A percentile compares a stretch with the other conserved stretches of the same genome.
These are phyloP conservation scores for Coniochaeta pulveracea DNA, from an alignment of 2,329 filamentous ascomycete genomes.

Conservation along the genomic window DNA sequence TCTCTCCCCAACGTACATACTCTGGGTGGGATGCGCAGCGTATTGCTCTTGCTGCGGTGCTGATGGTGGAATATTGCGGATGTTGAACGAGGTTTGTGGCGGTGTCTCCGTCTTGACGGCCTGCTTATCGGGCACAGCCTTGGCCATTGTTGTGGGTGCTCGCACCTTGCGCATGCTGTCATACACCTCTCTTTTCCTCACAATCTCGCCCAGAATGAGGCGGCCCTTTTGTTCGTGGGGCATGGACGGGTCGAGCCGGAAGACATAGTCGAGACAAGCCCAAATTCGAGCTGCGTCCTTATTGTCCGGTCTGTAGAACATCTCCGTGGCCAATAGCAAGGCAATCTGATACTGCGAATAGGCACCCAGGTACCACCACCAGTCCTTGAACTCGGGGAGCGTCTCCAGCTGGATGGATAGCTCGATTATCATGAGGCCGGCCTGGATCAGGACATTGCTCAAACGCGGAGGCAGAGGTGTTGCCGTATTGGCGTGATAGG, in stretches of 20 bases:
- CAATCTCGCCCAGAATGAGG: constrained; percentile 50
- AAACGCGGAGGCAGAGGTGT: constrained; percentile 49
- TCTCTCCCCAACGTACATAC: too few relatives aligned
- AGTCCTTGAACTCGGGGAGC: constrained; percentile 34
- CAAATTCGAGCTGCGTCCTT: constrained; percentile 56
- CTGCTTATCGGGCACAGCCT: constrained; percentile 22
- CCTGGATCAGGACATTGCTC: constrained; percentile 51
- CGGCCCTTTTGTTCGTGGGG: constrained; percentile 45
- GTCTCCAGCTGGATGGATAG: constrained; percentile 34
- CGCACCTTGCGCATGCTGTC: constrained; percentile 45
- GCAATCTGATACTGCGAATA: constrained; percentile 64
- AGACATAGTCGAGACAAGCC: constrained; percentile 62
- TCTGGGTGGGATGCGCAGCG: too few relatives aligned
- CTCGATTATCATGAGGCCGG: constrained; percentile 40
- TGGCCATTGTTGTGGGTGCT: constrained; percentile 33
- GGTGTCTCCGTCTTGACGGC: constrained; percentile 20
- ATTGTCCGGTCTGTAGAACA: constrained; percentile 46
- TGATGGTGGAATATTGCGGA: constrained; percentile 6
- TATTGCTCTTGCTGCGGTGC: constrained; percentile 6
- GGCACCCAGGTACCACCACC: constrained; percentile 62
- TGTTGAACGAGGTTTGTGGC: constrained; percentile 8
- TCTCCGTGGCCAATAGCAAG: constrained; percentile 55
- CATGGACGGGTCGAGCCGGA: constrained; percentile 43
- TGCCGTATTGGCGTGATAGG: constrained; percentile 42
- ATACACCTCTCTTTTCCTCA: constrained; percentile 48